phyloP scores from a whole-genome alignment of 1,139 yeast genomes.

The Yamadazyma triangularis region DNA sequence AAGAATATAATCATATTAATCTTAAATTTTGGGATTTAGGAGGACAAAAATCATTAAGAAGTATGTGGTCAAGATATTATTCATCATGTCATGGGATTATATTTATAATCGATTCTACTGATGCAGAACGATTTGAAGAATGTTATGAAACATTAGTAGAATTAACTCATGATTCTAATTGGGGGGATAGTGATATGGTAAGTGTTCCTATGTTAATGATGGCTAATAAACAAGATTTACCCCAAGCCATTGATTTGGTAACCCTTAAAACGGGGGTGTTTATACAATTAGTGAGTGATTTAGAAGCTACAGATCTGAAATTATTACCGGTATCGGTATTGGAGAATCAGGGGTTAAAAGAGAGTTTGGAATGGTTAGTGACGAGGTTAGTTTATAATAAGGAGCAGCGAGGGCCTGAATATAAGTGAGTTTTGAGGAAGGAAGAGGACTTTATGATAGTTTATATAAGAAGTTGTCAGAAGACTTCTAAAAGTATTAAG shows the following conservation, averaged over 20 bases:
- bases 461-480: too few relatives aligned
- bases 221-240: conserved; percentile 92
- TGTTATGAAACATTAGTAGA: conserved; percentile 60
- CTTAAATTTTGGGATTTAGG: conserved; percentile 95
- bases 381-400: conserved; percentile 76
- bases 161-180: conserved; percentile 39
- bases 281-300: conserved; percentile 71
- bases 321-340: conserved; percentile 87
- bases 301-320: conserved; percentile 87
- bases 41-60: conserved; percentile 79
- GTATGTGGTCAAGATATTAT: conserved; percentile 86
- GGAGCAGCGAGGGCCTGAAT: conserved; percentile 65
- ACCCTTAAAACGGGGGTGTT: conserved; percentile 75
- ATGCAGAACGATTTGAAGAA: conserved; percentile 75
- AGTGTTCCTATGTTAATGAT: conserved; percentile 87
- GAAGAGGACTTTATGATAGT: too few relatives aligned
- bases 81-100: conserved; percentile 85
- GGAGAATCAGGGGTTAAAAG: conserved; percentile 80
- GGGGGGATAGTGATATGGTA: conserved; percentile 46
- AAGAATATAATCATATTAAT: conserved; percentile 43
- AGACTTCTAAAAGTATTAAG: too few relatives aligned
- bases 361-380: conserved; percentile 86
- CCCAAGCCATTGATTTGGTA: conserved; percentile 68
- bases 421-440: conserved; percentile 23
- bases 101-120: conserved; percentile 89